These are phyloP conservation scores for Mycena kentingensis DNA, from an alignment of 768 basidiomycete genomes.

Conservation along the genomic window DNA sequence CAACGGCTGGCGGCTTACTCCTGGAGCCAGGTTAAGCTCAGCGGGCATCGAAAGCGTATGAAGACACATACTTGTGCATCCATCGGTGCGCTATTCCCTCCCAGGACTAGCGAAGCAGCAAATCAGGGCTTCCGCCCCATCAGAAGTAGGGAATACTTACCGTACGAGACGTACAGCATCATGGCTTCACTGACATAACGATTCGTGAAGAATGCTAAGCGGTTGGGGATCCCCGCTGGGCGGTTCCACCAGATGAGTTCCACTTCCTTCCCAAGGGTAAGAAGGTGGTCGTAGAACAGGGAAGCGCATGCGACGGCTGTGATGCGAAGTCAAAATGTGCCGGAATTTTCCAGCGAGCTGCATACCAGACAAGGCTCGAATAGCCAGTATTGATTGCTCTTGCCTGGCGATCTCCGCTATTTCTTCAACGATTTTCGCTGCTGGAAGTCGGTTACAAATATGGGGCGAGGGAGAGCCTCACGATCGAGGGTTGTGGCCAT, in stretches of 20 bases:
- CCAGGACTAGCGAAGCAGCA: not conserved
- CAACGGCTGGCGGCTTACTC: not conserved
- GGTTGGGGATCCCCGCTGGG: slow-evolving; percentile 1
- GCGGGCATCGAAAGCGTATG: not conserved
- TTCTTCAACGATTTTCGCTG: no score
- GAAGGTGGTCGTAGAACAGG: slow-evolving; percentile 6
- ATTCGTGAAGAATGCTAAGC: slow-evolving; percentile 5
- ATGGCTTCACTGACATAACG: slow-evolving; percentile 3
- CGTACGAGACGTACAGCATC: slow-evolving; percentile 8
- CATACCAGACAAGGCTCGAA: not conserved
- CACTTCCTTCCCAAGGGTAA: slow-evolving; percentile 1
- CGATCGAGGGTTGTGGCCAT: no score
- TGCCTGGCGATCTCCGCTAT: not conserved
- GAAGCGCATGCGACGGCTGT: slow-evolving; percentile 5
- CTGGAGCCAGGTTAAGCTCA: not conserved
- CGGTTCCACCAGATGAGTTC: slow-evolving; percentile 7
- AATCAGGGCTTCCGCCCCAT: not conserved
- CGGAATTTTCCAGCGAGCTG: not conserved
- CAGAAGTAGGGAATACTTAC: not conserved
- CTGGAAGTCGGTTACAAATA: no score
- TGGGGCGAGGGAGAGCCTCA: no score
- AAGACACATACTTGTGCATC: not conserved
- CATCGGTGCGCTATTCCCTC: not conserved
- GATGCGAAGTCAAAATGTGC: not conserved
- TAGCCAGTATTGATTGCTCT: not conserved